Evolutionary conservation across 176 grass and related monocot species (phyloP).

Genomic region (Triticum timopheevii): DNA sequence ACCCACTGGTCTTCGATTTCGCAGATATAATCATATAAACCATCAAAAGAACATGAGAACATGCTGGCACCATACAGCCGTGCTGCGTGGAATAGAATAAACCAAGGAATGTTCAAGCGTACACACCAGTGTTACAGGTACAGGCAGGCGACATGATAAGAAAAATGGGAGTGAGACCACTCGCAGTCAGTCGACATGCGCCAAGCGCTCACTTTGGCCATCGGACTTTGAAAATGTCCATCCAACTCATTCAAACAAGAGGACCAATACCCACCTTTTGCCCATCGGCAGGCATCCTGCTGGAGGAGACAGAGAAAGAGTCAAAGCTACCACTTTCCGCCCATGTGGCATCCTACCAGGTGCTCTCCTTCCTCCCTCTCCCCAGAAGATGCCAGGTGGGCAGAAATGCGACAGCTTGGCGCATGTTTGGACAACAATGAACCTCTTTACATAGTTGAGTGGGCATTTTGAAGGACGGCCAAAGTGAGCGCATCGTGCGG

Average conservation of each 20-base stretch:
- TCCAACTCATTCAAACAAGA: not conserved
- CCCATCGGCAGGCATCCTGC: not conserved
- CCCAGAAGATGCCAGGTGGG: not conserved
- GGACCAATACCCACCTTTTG: not conserved
- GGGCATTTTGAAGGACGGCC: not conserved
- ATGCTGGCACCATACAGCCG: not conserved
- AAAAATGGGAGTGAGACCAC: not conserved
- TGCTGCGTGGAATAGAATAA: not conserved
- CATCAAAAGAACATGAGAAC: not conserved
- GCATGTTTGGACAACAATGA: not conserved
- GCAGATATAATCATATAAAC: not conserved
- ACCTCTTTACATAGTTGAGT: not conserved
- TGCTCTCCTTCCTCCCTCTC: not conserved
- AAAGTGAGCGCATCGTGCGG: not conserved
- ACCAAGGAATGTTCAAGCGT: not conserved
- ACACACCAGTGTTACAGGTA: not conserved
- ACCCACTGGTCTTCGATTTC: not conserved
- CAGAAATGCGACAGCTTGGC: not conserved
- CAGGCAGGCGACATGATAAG: not conserved
- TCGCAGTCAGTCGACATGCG: not conserved
- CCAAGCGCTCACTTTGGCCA: not conserved
- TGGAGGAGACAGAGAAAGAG: not conserved
- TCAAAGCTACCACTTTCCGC: not conserved
- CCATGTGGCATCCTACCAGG: not conserved
- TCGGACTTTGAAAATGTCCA: not conserved